These are phyloP conservation scores for Geosmithia morbida DNA, from an alignment of 2,329 filamentous ascomycete genomes.

Conservation along the genomic window DNA sequence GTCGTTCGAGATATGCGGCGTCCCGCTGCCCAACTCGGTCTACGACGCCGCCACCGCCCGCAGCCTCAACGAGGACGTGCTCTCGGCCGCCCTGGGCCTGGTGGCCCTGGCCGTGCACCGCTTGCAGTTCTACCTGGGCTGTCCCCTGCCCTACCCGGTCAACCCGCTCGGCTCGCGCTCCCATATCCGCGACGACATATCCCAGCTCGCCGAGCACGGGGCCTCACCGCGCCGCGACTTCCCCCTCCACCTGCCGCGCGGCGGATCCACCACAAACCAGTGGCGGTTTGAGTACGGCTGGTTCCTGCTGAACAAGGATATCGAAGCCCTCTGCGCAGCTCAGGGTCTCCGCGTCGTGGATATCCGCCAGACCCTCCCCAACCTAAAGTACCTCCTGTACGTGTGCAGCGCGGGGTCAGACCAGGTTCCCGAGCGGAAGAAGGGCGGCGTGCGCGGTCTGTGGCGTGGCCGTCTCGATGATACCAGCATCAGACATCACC, in stretches of 20 bases:
- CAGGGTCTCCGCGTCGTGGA: slow-evolving; percentile 73
- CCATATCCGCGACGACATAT: slow-evolving; percentile 63
- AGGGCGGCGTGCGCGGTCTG: slow-evolving; percentile 44
- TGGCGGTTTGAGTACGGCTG: slow-evolving; percentile 95
- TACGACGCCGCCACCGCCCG: slow-evolving; percentile 40
- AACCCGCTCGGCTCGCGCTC: slow-evolving; percentile 59
- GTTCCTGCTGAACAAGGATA: slow-evolving; percentile 92
- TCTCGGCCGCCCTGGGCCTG: slow-evolving; percentile 71
- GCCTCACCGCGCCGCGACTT: slow-evolving; percentile 50
- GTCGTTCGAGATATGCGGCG: slow-evolving; percentile 67
- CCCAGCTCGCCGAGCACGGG: slow-evolving; percentile 30
- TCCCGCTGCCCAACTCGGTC: slow-evolving; percentile 67
- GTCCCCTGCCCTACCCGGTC: slow-evolving; percentile 70
- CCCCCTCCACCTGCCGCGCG: slow-evolving; percentile 56
- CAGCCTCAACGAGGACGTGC: slow-evolving; percentile 47
- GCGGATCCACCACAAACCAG: slow-evolving; percentile 50
- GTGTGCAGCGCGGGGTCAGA: slow-evolving; percentile 68
- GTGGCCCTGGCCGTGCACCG: slow-evolving; percentile 62
- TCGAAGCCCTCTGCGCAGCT: slow-evolving; percentile 52
- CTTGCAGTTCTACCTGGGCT: slow-evolving; percentile 68
- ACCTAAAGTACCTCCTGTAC: slow-evolving; percentile 84
- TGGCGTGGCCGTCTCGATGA: slow-evolving; percentile 32
- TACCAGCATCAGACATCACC: background rate
- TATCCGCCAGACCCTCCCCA: slow-evolving; percentile 81
- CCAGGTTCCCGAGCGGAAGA: slow-evolving; percentile 45